Evolutionary conservation across 2,329 filamentous ascomycete genomes (phyloP).

Genomic region (Dothistroma pini): DNA sequence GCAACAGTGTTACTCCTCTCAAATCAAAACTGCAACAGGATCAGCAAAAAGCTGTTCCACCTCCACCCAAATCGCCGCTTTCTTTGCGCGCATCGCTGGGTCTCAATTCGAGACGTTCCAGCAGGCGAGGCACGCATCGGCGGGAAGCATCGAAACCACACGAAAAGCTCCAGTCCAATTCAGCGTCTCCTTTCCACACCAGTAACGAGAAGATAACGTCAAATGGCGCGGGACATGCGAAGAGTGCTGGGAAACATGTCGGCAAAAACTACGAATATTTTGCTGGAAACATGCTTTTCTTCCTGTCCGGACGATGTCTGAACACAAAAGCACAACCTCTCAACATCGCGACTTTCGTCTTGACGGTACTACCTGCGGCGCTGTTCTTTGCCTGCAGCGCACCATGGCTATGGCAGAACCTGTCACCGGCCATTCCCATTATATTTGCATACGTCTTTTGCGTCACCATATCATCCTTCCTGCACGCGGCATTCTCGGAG

Average conservation of each 20-base stretch:
- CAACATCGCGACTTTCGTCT: slow-evolving; percentile 77
- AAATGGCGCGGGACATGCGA: background rate
- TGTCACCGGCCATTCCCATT: slow-evolving; percentile 85
- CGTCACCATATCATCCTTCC: slow-evolving; percentile 85
- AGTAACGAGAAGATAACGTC: slow-evolving; percentile 17
- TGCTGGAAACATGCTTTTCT: slow-evolving; percentile 89
- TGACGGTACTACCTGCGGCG: slow-evolving; percentile 72
- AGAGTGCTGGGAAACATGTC: slow-evolving; percentile 1
- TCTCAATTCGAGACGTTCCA: slow-evolving; percentile 22
- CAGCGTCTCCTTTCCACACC: slow-evolving; percentile 59
- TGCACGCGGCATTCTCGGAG: slow-evolving; percentile 88
- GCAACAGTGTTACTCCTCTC: slow-evolving; percentile 76
- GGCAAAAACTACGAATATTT: slow-evolving; percentile 90
- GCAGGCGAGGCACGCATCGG: slow-evolving; percentile 17
- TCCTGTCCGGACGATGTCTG: slow-evolving; percentile 76
- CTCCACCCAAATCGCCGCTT: slow-evolving; percentile 29
- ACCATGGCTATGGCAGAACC: slow-evolving; percentile 77
- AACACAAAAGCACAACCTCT: slow-evolving; percentile 80
- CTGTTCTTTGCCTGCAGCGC: slow-evolving; percentile 86
- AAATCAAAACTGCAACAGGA: slow-evolving; percentile 8
- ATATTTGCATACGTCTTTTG: slow-evolving; percentile 89
- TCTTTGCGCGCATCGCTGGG: slow-evolving; percentile 30
- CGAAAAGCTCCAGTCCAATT: slow-evolving; percentile 71
- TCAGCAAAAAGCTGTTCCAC: slow-evolving; percentile 5
- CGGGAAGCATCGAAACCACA: slow-evolving; percentile 35